Base-by-base conservation (phyloP, 1,284 basidiomycete species). In the Irpex sp. region DNA sequence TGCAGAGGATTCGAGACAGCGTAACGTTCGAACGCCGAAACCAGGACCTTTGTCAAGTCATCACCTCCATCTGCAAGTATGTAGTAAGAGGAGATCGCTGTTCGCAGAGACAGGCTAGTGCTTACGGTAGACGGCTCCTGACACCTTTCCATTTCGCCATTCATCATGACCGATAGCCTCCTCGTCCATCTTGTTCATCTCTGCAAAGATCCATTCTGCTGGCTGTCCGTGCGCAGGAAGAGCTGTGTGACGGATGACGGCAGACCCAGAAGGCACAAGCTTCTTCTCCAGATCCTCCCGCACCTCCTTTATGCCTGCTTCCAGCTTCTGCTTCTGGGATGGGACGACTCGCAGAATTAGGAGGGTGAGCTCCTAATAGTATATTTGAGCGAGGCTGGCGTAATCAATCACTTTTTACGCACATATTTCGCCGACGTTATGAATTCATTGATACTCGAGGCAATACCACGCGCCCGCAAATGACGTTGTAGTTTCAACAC, bases 1-100 rank as follows among this genome's bases (percentile, higher is more conserved):
- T 98, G 97, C 1, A 98, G 81, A 1, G 97, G 96, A 71, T 98
- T 98, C 33, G 93, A 90, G 61, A 92, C 83, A 55, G 84, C 86
- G 67, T 93, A 93, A 17, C 84, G 83, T 66, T 85, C 79, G 68
- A 89, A 90, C 0, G 90, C 90, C 4, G 86, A 78, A 11, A 89
- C 83, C 62, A 93, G 84, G 61, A 93, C 78, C 66, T 83, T 82
- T 70, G 88, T 87, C 68, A 96, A 78, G 57, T 95, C 93, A 9
- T 90, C 85, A 4, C 93, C 93, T 11, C 95, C 95, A 72, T 96
- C 89, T 92, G 65, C 21, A 66, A 62, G 49, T 60, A 39, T 9
- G 19, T 31, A 35, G 19, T 56, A 15, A 17, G 39, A 43, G 8
- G 8, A 43, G 11, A 8, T 8, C 39, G 4, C 15, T 43, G 15